These are phyloP conservation scores for Aaosphaeria pasadenensis DNA, from an alignment of 2,329 filamentous ascomycete genomes.

Conservation along the genomic window DNA sequence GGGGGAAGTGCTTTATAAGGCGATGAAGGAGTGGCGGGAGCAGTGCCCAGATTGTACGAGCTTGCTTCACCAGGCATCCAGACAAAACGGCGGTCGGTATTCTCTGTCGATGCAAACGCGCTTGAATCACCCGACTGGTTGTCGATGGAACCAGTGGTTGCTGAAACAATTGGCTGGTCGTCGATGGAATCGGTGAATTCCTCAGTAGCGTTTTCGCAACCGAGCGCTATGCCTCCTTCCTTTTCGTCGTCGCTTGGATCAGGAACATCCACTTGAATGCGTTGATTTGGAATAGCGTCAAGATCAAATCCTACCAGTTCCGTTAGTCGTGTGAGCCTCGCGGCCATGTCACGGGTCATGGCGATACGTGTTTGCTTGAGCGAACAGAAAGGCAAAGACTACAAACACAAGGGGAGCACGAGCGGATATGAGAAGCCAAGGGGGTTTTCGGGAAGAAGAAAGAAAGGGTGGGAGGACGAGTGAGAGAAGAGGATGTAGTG, in stretches of 20 bases:
- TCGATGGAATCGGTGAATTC: not conserved
- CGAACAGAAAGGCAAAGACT: too few relatives aligned
- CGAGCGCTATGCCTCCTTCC: slow-evolving; percentile 15
- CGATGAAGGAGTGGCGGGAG: slow-evolving; percentile 3
- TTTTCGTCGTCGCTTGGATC: slow-evolving; percentile 10
- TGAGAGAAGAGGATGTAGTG: too few relatives aligned
- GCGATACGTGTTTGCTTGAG: too few relatives aligned
- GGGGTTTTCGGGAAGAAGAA: too few relatives aligned
- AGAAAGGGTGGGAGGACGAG: too few relatives aligned
- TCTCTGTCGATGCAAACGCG: not conserved
- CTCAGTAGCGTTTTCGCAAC: not conserved
- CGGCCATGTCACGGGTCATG: slow-evolving; percentile 12
- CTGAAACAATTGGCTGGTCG: not conserved
- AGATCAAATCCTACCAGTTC: slow-evolving; percentile 18
- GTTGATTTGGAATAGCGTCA: slow-evolving; percentile 19
- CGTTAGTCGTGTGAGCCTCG: slow-evolving; percentile 21
- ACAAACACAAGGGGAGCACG: too few relatives aligned
- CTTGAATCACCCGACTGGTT: not conserved
- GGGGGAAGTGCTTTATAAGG: slow-evolving; percentile 1
- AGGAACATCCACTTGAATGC: too few relatives aligned
- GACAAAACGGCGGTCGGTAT: slow-evolving; percentile 17
- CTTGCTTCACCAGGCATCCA: slow-evolving; percentile 19
- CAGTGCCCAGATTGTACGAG: slow-evolving; percentile 16
- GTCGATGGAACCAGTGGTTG: not conserved
- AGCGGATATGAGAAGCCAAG: too few relatives aligned